Base-by-base conservation (phyloP, 1,284 basidiomycete genomes). In the Vanrija humicola region DNA sequence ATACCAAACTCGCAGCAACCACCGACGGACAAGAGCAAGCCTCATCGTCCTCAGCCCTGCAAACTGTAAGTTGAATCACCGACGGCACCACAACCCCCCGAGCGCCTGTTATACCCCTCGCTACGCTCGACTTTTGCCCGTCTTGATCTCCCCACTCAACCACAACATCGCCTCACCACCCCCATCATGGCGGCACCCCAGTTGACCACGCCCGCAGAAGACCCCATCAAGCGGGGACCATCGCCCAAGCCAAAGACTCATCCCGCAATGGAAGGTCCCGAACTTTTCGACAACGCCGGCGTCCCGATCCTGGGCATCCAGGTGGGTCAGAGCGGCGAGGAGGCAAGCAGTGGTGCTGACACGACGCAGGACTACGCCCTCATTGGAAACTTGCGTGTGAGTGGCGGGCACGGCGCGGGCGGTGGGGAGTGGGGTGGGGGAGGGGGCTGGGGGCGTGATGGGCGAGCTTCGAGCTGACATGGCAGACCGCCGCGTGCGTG, bases 401-500 rank as follows among this genome's bases (percentile, higher is more conserved):
- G 67, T 55, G 25, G 19, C n/a, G 28, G 21, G 3, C 28, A 7
- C 12, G 9, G 12, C 2, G 18, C 10, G 38, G 23, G 12, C 1
- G 6, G 4, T 34, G 34, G 34, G 28, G 7, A 29, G 28, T 12
- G 7, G 28, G 28, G 28, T 29, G 28, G 28, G 21, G 21, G 21
- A 23, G 21, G 21, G 21, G 7, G 28, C 28, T 3, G 10, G 7
- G 7, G 28, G 28, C 28, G 28, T 28, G 28, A 28, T 10, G 6
- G 28, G 28, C 28, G 28, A 3, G 28, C 28, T 10, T 21, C n/a
- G 38, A 23, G 29, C 53, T 50, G 8, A 39, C 39, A 14, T 12
- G 14, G 19, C 59, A 72, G 54, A 79, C 78, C 3, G 78, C 78
- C 1, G 79, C 79, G 1, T 59, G 78, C 25, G 70, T 80, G 49